Conservation (phyloP, 352 stramenopile genomes). For the Sclerospora graminicola region DNA sequence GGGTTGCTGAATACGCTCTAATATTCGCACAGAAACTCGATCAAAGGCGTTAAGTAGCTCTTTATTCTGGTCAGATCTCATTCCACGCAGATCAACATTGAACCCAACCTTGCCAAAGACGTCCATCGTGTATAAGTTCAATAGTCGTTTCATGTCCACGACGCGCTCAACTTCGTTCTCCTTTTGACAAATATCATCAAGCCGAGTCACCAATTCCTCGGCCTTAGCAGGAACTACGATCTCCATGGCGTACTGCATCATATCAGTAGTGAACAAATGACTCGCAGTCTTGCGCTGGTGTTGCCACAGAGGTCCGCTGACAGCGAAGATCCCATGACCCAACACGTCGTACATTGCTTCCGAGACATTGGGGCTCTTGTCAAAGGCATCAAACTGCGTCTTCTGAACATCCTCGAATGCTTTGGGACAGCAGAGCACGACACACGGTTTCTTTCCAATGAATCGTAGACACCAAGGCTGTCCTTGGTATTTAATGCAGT, state of each 20-base stretch:
- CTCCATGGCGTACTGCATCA: constrained; percentile 55
- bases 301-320: constrained; percentile 57
- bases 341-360: constrained; percentile 53
- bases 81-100: constrained; percentile 40
- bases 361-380: constrained; percentile 40
- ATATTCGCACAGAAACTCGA: constrained; percentile 18
- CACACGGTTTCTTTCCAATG: constrained; percentile 21
- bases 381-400: constrained; percentile 68
- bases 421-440: constrained; percentile 37
- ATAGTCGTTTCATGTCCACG: constrained; percentile 37
- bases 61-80: constrained; percentile 26
- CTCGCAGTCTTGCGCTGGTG: constrained; percentile 82
- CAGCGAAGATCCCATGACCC: constrained; percentile 65
- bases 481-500: constrained; percentile 27
- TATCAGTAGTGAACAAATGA: constrained; percentile 78
- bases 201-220: constrained; percentile 22
- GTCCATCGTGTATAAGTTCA: constrained; percentile 56
- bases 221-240: constrained; percentile 31
- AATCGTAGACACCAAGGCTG: constrained; percentile 33
- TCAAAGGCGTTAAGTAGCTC: constrained; percentile 31
- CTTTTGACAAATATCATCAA: constrained; percentile 12
- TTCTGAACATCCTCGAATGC: constrained; percentile 50
- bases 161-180: constrained; percentile 6
- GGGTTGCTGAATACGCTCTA: constrained; percentile 28
- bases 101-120: constrained; percentile 71